These are phyloP conservation scores for Amanita molliuscula DNA, from an alignment of 768 basidiomycete genomes.

Conservation along the genomic window DNA sequence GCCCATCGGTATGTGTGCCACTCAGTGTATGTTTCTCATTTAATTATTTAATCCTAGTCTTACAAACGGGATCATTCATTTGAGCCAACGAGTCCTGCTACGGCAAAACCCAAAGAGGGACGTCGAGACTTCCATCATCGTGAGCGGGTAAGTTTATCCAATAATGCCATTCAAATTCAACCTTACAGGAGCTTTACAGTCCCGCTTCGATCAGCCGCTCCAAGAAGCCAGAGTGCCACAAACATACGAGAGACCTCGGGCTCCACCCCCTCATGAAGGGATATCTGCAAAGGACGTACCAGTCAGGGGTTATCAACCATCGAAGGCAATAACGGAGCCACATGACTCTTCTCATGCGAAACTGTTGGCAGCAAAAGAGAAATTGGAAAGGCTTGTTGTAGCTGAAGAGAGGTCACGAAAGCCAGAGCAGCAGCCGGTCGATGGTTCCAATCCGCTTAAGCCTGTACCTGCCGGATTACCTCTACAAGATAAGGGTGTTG, in stretches of 20 bases:
- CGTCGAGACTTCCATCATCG: not conserved
- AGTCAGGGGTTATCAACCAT: not conserved
- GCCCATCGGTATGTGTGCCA: constrained; percentile 9
- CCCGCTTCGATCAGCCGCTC: constrained; percentile 1
- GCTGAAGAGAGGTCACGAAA: not conserved
- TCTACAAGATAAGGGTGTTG: not conserved
- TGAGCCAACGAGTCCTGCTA: not conserved
- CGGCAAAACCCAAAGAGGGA: not conserved
- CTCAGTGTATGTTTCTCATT: not conserved
- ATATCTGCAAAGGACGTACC: constrained; percentile 8
- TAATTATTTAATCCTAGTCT: not conserved
- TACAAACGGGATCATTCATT: not conserved
- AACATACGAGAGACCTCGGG: not conserved
- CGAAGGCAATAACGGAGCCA: not conserved
- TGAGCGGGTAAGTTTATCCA: not conserved
- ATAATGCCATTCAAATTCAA: not conserved
- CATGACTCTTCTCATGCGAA: not conserved
- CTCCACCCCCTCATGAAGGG: constrained; percentile 17
- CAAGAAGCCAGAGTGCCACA: not conserved
- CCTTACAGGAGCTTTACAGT: not conserved
- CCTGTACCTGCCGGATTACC: not conserved
- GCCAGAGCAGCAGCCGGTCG: not conserved
- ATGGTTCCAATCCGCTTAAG: not conserved
- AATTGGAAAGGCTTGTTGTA: not conserved
- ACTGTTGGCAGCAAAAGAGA: not conserved